Base-by-base conservation (phyloP, 495 filamentous ascomycete genomes). In the Neurospora sp. region DNA sequence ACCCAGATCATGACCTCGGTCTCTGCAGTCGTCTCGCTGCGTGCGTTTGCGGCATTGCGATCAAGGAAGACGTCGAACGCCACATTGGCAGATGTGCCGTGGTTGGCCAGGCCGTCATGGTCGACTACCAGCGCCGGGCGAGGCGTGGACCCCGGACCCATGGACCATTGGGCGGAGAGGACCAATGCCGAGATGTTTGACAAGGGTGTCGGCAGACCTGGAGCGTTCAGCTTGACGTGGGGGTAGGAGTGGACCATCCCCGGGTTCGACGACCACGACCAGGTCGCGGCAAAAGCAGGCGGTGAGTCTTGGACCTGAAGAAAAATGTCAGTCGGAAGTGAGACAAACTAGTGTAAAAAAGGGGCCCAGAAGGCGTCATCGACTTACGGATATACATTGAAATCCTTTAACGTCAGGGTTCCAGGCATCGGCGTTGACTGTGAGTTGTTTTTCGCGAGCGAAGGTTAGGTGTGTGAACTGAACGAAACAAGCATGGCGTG, bases 1-100 rank as follows among this genome's bases (percentile, higher is more conserved):
- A 80, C 53, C 78, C 78, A 80, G 42, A 80, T 71, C 78, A 80
- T 80, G 27, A 80, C 75, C 72, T 80, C 78, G 8, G 77, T 80
- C 53, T 76, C 76, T 35, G 78, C 78, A 18, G 69, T 73, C 20
- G 70, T 76, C 46, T 78, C 78, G 42, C 59, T 72, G 35, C 53
- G 53, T 3, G 78, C 69, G 10, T 69, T 70, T 7, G 31, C 70
- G 12, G 73, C 40, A 68, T 78, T 73, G 44, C 70, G 78, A 74
- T 80, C 78, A 4, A 72, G 73, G 71, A 80, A 80, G 5, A 80
- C 44, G 73, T 80, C 78, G 71, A 80, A 80, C 38, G 78, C 78
- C 20, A 77, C 77, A 69, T 80, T 80, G 40, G 78, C 76, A 9
- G 70, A 73, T 37, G 69, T 75, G 35, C 70, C 74, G 10, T 70